phyloP scores from a whole-genome alignment of 2,329 filamentous ascomycete species.

The Fusarium sp. region DNA sequence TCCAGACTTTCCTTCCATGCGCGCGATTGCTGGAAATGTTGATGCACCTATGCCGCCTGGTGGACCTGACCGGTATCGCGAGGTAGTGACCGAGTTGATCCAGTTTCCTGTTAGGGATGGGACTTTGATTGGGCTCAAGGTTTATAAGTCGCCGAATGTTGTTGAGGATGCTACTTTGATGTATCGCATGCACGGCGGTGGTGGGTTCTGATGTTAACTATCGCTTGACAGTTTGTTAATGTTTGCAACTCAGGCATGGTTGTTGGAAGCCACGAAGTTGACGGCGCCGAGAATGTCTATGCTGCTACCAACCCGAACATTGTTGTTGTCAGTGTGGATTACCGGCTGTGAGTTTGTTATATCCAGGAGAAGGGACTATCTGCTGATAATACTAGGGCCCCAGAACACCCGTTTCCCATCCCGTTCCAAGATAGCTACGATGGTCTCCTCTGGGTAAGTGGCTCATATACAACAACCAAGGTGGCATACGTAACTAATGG shows the following conservation, averaged over 20 bases:
- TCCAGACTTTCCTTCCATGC: slow-evolving; percentile 11
- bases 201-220: background rate
- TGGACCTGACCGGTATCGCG: slow-evolving; percentile 25
- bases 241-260: slow-evolving; percentile 20
- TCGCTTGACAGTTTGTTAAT: background rate
- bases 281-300: slow-evolving; percentile 37
- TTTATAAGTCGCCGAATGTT: slow-evolving; percentile 28
- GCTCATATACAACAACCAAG: accelerated
- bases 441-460: slow-evolving; percentile 35
- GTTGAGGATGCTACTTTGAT: slow-evolving; percentile 27
- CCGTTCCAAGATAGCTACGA: slow-evolving; percentile 38
- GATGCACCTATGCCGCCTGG: slow-evolving; percentile 33
- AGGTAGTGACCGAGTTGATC: slow-evolving; percentile 25
- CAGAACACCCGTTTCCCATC: slow-evolving; percentile 35
- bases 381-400: slow-evolving; percentile 17
- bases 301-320: slow-evolving; percentile 25
- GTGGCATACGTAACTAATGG: background rate
- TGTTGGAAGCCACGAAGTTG: slow-evolving; percentile 37
- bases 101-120: slow-evolving; percentile 32
- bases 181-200: slow-evolving; percentile 41
- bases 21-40: background rate
- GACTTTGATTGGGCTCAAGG: slow-evolving; percentile 25
- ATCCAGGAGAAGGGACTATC: no score
- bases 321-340: slow-evolving; percentile 39
- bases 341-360: slow-evolving; percentile 24